Evolutionary conservation across 139 green algal species (phyloP).

Genomic region (Picochlorum sp.): DNA sequence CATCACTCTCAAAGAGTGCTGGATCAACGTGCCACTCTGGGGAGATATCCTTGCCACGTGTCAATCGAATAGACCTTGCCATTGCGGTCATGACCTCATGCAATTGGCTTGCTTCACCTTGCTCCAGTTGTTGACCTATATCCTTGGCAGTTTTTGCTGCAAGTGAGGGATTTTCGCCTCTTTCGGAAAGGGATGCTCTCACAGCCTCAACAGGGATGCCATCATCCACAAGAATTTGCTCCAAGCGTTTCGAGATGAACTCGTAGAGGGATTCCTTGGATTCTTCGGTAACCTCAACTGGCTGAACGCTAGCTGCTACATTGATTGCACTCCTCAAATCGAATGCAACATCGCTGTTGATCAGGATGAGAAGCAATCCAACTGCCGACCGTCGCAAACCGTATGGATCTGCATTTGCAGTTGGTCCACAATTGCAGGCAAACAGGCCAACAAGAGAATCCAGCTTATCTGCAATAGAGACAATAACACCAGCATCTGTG

Average conservation of each 20-base stretch:
- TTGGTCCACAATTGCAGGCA: slow-evolving; percentile 74
- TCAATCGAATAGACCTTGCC: slow-evolving; percentile 73
- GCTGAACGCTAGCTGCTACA: slow-evolving; percentile 49
- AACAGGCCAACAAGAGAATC: slow-evolving; percentile 93
- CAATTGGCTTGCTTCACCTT: slow-evolving; percentile 42
- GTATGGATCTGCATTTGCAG: slow-evolving; percentile 84
- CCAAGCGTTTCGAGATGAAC: slow-evolving; percentile 54
- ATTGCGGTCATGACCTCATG: slow-evolving; percentile 67
- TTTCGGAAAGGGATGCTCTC: slow-evolving; percentile 75
- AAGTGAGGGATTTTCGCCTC: slow-evolving; percentile 59
- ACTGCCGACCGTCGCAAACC: slow-evolving; percentile 85
- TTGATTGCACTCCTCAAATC: slow-evolving; percentile 3
- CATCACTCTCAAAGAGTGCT: slow-evolving; percentile 59
- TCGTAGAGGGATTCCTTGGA: slow-evolving; percentile 24
- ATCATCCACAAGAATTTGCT: slow-evolving; percentile 86
- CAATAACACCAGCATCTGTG: slow-evolving; percentile 53
- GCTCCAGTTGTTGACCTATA: slow-evolving; percentile 46
- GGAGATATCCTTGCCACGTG: slow-evolving; percentile 72
- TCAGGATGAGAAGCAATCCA: slow-evolving; percentile 64
- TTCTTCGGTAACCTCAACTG: slow-evolving; percentile 48
- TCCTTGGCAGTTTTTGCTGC: slow-evolving; percentile 55
- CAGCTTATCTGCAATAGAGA: slow-evolving; percentile 57
- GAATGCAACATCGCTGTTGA: not conserved
- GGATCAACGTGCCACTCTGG: slow-evolving; percentile 35
- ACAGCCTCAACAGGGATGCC: slow-evolving; percentile 58